phyloP scores from a whole-genome alignment of 345 rosid genomes.

The Raphanus raphanistrum region DNA sequence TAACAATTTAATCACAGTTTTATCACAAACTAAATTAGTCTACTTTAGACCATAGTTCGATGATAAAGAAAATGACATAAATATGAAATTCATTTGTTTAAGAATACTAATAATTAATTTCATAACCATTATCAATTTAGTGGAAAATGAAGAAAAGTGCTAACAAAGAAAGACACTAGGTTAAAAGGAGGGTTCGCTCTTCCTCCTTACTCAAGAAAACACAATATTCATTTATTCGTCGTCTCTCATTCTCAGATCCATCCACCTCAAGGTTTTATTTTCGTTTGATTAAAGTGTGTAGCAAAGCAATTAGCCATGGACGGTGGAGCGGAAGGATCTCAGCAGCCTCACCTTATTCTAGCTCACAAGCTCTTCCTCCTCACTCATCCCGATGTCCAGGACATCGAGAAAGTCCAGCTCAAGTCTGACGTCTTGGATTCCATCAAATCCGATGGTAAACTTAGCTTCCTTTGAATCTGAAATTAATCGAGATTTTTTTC shows the following conservation, averaged over 20 bases:
- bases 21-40: neutral
- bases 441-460: slow-evolving; percentile 70
- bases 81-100: neutral
- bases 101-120: too few species aligned
- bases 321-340: slow-evolving; percentile 66
- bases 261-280: slow-evolving; percentile 5
- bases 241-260: slow-evolving; percentile 35
- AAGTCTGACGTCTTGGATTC: slow-evolving; percentile 75
- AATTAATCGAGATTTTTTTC: neutral
- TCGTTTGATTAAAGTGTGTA: neutral
- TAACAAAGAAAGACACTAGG: neutral
- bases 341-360: slow-evolving; percentile 83
- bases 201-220: slow-evolving; percentile 48
- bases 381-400: slow-evolving; percentile 71
- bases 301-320: slow-evolving; percentile 53
- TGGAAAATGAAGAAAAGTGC: too few species aligned
- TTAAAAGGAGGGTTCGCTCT: slow-evolving; percentile 11
- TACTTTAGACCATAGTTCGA: neutral
- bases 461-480: neutral
- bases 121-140: too few species aligned
- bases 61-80: neutral
- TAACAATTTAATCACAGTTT: neutral
- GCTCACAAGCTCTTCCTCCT: slow-evolving; percentile 82
- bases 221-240: neutral
- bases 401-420: slow-evolving; percentile 92